Conservation (phyloP, 1,284 basidiomycete genomes). For the Ustilago xerochloae region DNA sequence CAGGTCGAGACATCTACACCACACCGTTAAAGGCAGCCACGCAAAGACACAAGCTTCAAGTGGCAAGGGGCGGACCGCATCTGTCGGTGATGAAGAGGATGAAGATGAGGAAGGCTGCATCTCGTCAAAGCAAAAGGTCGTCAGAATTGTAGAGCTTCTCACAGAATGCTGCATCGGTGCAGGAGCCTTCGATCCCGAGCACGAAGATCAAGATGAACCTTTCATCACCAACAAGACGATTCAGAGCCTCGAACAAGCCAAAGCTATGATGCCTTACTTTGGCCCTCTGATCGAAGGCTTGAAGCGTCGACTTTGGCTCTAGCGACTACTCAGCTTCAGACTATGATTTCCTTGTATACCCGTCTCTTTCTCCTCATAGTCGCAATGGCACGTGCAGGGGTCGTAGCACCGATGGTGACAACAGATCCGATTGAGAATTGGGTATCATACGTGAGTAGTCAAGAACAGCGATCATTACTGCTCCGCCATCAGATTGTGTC, state of each 20-base stretch:
- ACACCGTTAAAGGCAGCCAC: slow-evolving; percentile 13
- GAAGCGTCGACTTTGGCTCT: slow-evolving; percentile 62
- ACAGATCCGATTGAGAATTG: not conserved
- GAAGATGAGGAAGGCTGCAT: slow-evolving; percentile 14
- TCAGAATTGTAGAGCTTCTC: slow-evolving; percentile 83
- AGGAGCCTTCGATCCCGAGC: slow-evolving; percentile 42
- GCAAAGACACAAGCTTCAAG: not conserved
- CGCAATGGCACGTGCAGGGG: not conserved
- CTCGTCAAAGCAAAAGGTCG: slow-evolving; percentile 77
- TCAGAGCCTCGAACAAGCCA: slow-evolving; percentile 61
- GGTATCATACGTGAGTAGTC: not conserved
- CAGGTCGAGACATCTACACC: slow-evolving; percentile 32
- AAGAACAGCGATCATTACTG: not conserved
- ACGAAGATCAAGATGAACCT: slow-evolving; percentile 8
- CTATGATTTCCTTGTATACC: slow-evolving; percentile 4
- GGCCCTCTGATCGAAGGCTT: slow-evolving; percentile 58
- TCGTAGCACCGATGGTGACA: not conserved
- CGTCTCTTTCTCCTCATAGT: not conserved
- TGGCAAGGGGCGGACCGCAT: too few relatives aligned
- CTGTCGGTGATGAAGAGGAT: slow-evolving; percentile 8
- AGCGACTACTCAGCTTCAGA: not conserved
- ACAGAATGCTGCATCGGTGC: slow-evolving; percentile 73
- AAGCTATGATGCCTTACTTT: slow-evolving; percentile 54
- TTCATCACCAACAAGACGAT: slow-evolving; percentile 56
- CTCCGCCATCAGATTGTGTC: too few relatives aligned